Conservation (phyloP, 2,329 filamentous ascomycete genomes). For the Juglanconis juglandina region DNA sequence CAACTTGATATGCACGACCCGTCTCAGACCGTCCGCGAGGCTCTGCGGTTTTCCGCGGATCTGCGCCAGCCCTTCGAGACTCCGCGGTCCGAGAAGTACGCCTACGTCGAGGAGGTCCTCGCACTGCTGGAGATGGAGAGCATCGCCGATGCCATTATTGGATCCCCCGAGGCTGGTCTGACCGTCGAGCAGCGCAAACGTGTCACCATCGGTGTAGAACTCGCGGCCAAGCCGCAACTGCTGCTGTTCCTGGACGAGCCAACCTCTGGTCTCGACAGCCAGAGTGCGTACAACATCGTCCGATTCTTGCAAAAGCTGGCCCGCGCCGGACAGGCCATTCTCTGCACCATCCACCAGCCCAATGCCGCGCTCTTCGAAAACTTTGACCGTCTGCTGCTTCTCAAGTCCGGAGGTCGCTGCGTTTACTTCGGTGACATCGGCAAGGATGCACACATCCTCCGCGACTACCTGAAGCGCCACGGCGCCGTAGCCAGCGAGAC, state of each 20-base stretch:
- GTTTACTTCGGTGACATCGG: constrained; percentile 88
- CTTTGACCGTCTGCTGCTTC: constrained; percentile 77
- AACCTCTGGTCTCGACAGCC: constrained; percentile 69
- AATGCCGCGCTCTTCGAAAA: constrained; percentile 83
- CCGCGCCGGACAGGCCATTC: constrained; percentile 77
- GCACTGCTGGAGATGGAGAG: constrained; percentile 55
- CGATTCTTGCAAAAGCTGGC: constrained; percentile 75
- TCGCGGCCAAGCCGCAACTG: constrained; percentile 76
- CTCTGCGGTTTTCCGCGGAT: constrained; percentile 60
- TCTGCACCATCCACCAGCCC: constrained; percentile 90
- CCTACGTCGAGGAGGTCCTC: constrained; percentile 58
- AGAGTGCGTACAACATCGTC: constrained; percentile 73
- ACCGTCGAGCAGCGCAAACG: constrained; percentile 67
- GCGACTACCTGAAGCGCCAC: constrained; percentile 57
- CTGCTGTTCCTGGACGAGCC: constrained; percentile 78
- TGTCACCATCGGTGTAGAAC: constrained; percentile 80
- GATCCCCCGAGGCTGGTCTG: constrained; percentile 63
- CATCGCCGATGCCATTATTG: constrained; percentile 58
- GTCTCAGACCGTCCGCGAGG: constrained; percentile 61
- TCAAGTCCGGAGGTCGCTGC: constrained; percentile 73
- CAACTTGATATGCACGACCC: constrained; percentile 62
- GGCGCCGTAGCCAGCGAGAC: constrained; percentile 57
- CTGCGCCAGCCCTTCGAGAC: constrained; percentile 55
- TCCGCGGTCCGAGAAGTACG: constrained; percentile 52
- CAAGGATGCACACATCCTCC: constrained; percentile 66